Evolutionary conservation across 306 rosid genomes (phyloP).

Genomic region (Oxytropis ochrocephala): DNA sequence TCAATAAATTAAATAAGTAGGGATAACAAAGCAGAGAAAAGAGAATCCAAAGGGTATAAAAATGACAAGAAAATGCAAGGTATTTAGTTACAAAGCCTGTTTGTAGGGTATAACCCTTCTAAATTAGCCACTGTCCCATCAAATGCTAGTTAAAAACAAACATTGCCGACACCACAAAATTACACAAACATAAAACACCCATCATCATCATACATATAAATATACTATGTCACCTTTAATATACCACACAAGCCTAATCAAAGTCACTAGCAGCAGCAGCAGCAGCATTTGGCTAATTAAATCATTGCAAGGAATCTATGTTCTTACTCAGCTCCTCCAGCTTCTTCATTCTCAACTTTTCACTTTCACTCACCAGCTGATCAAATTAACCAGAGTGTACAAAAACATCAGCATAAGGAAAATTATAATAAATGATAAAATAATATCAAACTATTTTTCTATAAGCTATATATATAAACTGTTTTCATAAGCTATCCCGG

Average conservation of each 20-base stretch:
- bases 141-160: slow-evolving; percentile 48
- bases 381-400: slow-evolving; percentile 18
- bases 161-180: slow-evolving; percentile 44
- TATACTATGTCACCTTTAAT: slow-evolving; percentile 53
- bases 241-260: slow-evolving; percentile 90
- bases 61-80: slow-evolving; percentile 35
- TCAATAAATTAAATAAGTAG: slow-evolving; percentile 33
- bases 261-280: slow-evolving; percentile 29
- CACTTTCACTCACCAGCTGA: slow-evolving; percentile 70
- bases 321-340: slow-evolving; percentile 99
- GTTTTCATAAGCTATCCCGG: too few species aligned
- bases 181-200: slow-evolving; percentile 64
- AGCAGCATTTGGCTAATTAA: slow-evolving; percentile 27
- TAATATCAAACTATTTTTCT: too few species aligned
- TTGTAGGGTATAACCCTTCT: slow-evolving; percentile 59
- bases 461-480: too few species aligned
- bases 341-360: slow-evolving; percentile 95
- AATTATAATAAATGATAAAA: too few species aligned
- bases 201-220: slow-evolving; percentile 37
- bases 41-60: slow-evolving; percentile 15
- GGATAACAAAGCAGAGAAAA: slow-evolving; percentile 22
- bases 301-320: slow-evolving; percentile 68
- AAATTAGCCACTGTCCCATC: slow-evolving; percentile 47
- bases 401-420: slow-evolving; percentile 15
- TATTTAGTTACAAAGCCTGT: slow-evolving; percentile 81